Evolutionary conservation across 2,329 filamentous ascomycete species (phyloP), one percentile per base, ranked within the genome.

Genomic region (Penicillium sp.): DNA sequence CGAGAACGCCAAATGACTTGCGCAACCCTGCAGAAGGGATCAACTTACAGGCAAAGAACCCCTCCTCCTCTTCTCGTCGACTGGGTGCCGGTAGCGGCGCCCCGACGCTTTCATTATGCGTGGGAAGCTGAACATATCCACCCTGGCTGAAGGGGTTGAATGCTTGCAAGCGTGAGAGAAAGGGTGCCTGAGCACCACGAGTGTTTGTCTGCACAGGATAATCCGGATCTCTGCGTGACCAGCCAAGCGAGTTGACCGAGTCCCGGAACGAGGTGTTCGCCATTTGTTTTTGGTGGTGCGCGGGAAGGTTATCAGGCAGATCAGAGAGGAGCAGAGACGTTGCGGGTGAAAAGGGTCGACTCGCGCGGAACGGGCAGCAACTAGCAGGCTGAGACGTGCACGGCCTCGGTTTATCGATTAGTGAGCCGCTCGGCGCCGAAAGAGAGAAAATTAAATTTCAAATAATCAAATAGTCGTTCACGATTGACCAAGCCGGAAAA

Each of bases 231-330:
- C 91, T 83, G 60, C 91, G 86, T 64, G 88, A 88, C 93, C 93
- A 97, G 52, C 93, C 93, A 63, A 97, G 73, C 50, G 89, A 93
- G 76, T 88, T 94, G 78, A 97, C 90, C 24, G 88, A 94, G 71
- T 96, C 89, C 67, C 90, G 83, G 71, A 98, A 97, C 40, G 88
- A 88, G 58, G 83, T 77, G 44, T 63, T 57, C 11, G 65, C 56
- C 65, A 67, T 67, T 44, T 36, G 53, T 27, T 43, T 48, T 29
- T 25, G 33, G 36, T 27, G n/a, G 13, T 12, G 13, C 12, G n/a
- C 18, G 3, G 12, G n/a, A 32, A 38, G 40, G 11, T 9, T 34
- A 9, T 29, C 34, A 34, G 18, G 13, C 32, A 47, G 51, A 18
- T 5, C 25, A 29, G 25, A 32, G 32, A 7, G 18, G 9, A 29